A percentile compares a stretch with the other conserved stretches of the same genome.
Evolutionary conservation across 495 filamentous ascomycete genomes (phyloP).

Genomic region (Penicillium dipodomyicola): DNA sequence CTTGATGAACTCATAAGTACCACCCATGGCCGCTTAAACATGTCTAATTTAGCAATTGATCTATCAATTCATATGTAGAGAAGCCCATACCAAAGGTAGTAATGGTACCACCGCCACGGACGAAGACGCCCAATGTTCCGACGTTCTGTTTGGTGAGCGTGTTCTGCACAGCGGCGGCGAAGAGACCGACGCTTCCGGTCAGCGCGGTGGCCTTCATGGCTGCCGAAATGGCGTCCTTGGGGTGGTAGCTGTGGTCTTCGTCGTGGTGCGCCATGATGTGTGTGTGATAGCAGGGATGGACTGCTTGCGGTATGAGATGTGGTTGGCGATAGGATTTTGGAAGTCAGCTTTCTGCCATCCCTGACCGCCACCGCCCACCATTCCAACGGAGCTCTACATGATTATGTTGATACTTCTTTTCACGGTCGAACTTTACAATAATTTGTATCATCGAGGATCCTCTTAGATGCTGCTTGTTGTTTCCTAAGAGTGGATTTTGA

Average conservation of each 20-base stretch:
- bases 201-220: slow-evolving; percentile 62
- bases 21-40: slow-evolving; percentile 69
- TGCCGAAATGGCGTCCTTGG: slow-evolving; percentile 71
- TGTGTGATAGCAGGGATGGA: slow-evolving; percentile 26
- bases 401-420: neutral
- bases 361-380: slow-evolving; percentile 10
- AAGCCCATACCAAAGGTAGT: slow-evolving; percentile 58
- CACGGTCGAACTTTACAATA: too few relatives aligned
- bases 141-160: slow-evolving; percentile 77
- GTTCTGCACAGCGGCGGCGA: slow-evolving; percentile 78
- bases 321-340: slow-evolving; percentile 33
- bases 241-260: slow-evolving; percentile 62
- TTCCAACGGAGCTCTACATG: slow-evolving; percentile 13
- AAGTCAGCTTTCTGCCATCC: slow-evolving; percentile 31
- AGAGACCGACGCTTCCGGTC: slow-evolving; percentile 64
- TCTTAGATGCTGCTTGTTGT: neutral
- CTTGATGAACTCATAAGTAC: slow-evolving; percentile 73
- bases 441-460: neutral
- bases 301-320: slow-evolving; percentile 28
- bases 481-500: neutral
- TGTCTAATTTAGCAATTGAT: slow-evolving; percentile 18
- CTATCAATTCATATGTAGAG: neutral
- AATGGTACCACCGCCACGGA: slow-evolving; percentile 64
- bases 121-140: slow-evolving; percentile 72
- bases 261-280: slow-evolving; percentile 48